Evolutionary conservation across 1,139 yeast genomes (phyloP).

Genomic region (Pichia cactophila): DNA sequence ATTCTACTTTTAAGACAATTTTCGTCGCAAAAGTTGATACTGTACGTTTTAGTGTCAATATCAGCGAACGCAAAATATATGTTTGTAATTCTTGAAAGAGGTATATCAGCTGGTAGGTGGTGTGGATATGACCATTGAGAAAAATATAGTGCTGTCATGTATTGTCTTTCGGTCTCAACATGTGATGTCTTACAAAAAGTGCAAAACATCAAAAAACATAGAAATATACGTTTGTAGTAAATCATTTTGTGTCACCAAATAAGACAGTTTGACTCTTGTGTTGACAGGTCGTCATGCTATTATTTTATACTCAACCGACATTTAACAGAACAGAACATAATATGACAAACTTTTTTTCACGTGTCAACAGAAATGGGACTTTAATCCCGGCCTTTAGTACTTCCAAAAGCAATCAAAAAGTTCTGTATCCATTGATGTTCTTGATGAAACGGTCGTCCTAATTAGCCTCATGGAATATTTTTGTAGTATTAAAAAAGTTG

Average conservation of each 20-base stretch:
- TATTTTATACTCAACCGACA: too few species aligned
- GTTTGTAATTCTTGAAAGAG: slow-evolving; percentile 50
- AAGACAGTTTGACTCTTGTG: too few species aligned
- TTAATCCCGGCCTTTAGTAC: too few species aligned
- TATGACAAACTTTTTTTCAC: neutral
- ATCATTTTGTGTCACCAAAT: neutral
- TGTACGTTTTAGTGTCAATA: slow-evolving; percentile 48
- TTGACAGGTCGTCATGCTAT: too few species aligned
- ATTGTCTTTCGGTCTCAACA: neutral
- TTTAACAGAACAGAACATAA: neutral
- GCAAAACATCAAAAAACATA: neutral
- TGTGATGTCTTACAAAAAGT: neutral
- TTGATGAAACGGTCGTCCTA: slow-evolving; percentile 3
- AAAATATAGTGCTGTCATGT: slow-evolving; percentile 30
- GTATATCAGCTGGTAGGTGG: slow-evolving; percentile 63
- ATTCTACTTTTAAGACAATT: neutral
- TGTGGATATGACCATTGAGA: slow-evolving; percentile 72
- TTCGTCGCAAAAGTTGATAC: slow-evolving; percentile 9
- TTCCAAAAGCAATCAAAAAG: too few species aligned
- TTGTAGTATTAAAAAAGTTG: slow-evolving; percentile 21
- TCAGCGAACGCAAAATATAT: slow-evolving; percentile 71
- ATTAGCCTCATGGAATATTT: slow-evolving; percentile 24
- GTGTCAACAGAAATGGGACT: too few species aligned
- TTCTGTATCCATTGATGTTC: too few species aligned
- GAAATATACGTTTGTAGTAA: neutral